A percentile compares a stretch with the other conserved stretches of the same genome.
These are phyloP conservation scores for Didymosphaeria variabile DNA, from an alignment of 2,329 filamentous ascomycete species.

Conservation along the genomic window DNA sequence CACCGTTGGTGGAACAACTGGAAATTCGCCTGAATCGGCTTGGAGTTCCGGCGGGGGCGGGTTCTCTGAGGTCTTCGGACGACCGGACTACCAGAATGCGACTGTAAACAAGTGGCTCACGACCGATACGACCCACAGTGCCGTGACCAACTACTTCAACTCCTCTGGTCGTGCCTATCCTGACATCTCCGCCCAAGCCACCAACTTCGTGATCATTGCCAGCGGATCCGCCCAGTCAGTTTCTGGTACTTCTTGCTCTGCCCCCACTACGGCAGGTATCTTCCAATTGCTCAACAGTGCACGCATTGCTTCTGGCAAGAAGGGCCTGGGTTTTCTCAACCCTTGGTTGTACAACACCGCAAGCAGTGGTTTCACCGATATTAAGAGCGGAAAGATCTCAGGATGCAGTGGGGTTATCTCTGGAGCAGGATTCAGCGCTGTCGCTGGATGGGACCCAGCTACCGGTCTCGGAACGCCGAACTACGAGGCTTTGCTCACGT, in stretches of 20 bases:
- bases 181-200: conserved; percentile 59
- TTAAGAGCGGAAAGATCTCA: conserved; percentile 46
- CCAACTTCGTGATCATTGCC: conserved; percentile 41
- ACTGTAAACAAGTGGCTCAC: conserved; percentile 56
- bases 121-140: conserved; percentile 49
- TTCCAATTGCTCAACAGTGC: conserved; percentile 58
- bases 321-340: conserved; percentile 62
- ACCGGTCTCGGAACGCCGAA: conserved; percentile 60
- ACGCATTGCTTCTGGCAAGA: conserved; percentile 56
- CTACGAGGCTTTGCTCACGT: conserved; percentile 44
- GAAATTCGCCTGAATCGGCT: conserved; percentile 25
- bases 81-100: conserved; percentile 51
- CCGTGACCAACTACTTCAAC: conserved; percentile 35
- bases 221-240: conserved; percentile 24
- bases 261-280: conserved; percentile 32
- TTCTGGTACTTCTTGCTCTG: conserved; percentile 32
- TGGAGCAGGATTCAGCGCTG: conserved; percentile 27
- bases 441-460: conserved; percentile 56
- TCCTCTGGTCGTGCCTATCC: conserved; percentile 57
- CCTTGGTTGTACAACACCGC: conserved; percentile 51
- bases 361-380: conserved; percentile 50
- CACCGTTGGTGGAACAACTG: conserved; percentile 54
- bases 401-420: conserved; percentile 33
- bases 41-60: conserved; percentile 27
- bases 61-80: conserved; percentile 28